phyloP scores from a whole-genome alignment of 129 eudicot genomes.

The Helianthus tuberosus region DNA sequence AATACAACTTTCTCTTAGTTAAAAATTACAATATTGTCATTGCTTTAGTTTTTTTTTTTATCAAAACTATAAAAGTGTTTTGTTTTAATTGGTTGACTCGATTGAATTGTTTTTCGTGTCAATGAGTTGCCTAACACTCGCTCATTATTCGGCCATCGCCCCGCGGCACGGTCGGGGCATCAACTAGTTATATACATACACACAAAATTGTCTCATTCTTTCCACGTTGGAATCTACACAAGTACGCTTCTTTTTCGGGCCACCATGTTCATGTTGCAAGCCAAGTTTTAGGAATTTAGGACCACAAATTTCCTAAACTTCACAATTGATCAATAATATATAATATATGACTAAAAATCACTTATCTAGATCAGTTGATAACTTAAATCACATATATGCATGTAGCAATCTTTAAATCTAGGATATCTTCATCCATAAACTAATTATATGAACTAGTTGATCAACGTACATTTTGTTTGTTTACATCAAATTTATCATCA shows the following conservation, averaged over 20 bases:
- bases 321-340: neutral
- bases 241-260: constrained; percentile 2
- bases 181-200: neutral
- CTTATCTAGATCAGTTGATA: neutral
- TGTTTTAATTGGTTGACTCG: no score
- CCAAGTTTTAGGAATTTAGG: constrained; percentile 1
- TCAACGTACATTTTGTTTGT: no score
- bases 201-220: neutral
- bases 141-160: no score
- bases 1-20: no score
- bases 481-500: no score
- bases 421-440: neutral
- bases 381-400: neutral
- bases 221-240: neutral
- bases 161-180: no score
- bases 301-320: neutral
- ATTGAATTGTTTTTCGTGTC: no score
- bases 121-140: no score
- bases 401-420: neutral
- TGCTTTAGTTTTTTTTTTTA: no score
- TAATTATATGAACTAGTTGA: no score
- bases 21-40: no score
- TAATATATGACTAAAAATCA: neutral
- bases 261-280: constrained; percentile 8
- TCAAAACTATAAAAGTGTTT: no score